Evolutionary conservation across 2,329 filamentous ascomycete genomes (phyloP).

Genomic region (Zarea fungicola): DNA sequence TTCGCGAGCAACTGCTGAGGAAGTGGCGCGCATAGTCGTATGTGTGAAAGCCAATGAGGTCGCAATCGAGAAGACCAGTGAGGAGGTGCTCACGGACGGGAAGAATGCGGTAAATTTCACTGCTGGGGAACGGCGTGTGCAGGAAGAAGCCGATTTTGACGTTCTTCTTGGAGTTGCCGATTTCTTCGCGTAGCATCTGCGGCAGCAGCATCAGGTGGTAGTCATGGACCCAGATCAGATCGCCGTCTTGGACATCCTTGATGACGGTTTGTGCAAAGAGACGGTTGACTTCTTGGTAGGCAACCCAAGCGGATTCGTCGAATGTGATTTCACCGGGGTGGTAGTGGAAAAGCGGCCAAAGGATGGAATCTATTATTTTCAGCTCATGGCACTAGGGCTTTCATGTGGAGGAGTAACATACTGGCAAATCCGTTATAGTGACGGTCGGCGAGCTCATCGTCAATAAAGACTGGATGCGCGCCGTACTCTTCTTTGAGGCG

Average conservation of each 20-base stretch:
- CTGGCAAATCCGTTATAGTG: slow-evolving; percentile 99
- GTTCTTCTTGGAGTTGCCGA: slow-evolving; percentile 75
- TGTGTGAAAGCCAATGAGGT: slow-evolving; percentile 95
- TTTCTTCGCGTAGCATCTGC: slow-evolving; percentile 88
- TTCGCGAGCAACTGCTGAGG: slow-evolving; percentile 91
- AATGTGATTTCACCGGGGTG: slow-evolving; percentile 98
- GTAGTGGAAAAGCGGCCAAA: slow-evolving; percentile 98
- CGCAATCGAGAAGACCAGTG: slow-evolving; percentile 82
- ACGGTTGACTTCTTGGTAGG: slow-evolving; percentile 88
- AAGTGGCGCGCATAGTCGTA: slow-evolving; percentile 99
- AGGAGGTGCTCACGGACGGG: slow-evolving; percentile 88
- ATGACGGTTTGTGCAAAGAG: slow-evolving; percentile 86
- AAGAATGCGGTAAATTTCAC: slow-evolving; percentile 92
- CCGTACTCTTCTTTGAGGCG: slow-evolving; percentile 82
- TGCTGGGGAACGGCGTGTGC: slow-evolving; percentile 94
- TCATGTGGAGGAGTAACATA: slow-evolving; percentile 38
- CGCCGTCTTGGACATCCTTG: slow-evolving; percentile 84
- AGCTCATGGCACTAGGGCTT: too few species aligned
- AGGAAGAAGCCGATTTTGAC: slow-evolving; percentile 98
- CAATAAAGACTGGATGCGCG: slow-evolving; percentile 87
- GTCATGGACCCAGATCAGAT: slow-evolving; percentile 97
- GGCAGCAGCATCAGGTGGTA: slow-evolving; percentile 98
- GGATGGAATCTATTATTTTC: slow-evolving; percentile 70
- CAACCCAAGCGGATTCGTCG: slow-evolving; percentile 89
- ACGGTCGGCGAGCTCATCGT: slow-evolving; percentile 85